Percentiles rank a stretch among this genome's conserved stretches.
These are phyloP conservation scores for Crinitomyces ghanaensis DNA, from an alignment of 805 yeast genomes.

Conservation along the genomic window DNA sequence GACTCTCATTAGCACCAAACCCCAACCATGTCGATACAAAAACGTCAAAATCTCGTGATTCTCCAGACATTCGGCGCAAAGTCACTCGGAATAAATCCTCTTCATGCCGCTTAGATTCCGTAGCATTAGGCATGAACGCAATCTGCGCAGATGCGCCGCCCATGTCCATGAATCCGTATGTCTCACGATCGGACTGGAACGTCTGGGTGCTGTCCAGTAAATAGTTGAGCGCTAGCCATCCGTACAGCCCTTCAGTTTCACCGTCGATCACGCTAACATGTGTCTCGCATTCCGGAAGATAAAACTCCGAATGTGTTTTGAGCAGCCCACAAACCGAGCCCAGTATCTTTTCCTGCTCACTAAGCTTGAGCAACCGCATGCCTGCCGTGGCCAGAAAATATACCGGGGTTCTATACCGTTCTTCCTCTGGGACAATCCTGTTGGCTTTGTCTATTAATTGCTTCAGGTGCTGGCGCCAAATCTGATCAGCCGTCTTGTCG, in stretches of 20 bases:
- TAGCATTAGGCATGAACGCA: slow-evolving; percentile 70
- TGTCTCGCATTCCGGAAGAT: slow-evolving; percentile 44
- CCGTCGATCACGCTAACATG: slow-evolving; percentile 88
- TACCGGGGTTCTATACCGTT: slow-evolving; percentile 62
- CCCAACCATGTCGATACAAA: slow-evolving; percentile 97
- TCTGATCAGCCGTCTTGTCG: slow-evolving; percentile 27
- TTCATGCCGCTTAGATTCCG: slow-evolving; percentile 51
- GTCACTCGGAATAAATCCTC: slow-evolving; percentile 64
- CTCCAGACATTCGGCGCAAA: slow-evolving; percentile 61
- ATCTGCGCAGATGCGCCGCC: slow-evolving; percentile 98
- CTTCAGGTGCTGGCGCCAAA: slow-evolving; percentile 64
- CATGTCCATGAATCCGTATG: slow-evolving; percentile 96
- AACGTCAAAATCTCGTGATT: slow-evolving; percentile 63
- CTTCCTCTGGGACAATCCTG: slow-evolving; percentile 50
- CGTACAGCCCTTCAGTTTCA: slow-evolving; percentile 86
- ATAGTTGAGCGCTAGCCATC: slow-evolving; percentile 90
- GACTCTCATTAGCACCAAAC: slow-evolving; percentile 93
- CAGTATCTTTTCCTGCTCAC: slow-evolving; percentile 43
- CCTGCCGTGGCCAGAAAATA: slow-evolving; percentile 96
- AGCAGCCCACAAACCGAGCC: slow-evolving; percentile 49
- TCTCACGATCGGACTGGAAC: slow-evolving; percentile 23
- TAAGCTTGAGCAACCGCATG: slow-evolving; percentile 63
- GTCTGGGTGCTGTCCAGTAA: slow-evolving; percentile 47
- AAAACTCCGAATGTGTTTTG: slow-evolving; percentile 43
- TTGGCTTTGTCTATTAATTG: slow-evolving; percentile 59